Percentiles rank a stretch among this genome's conserved stretches.
Evolutionary conservation across 768 basidiomycete genomes (phyloP).

Genomic region (Flagelloscypha sp.): DNA sequence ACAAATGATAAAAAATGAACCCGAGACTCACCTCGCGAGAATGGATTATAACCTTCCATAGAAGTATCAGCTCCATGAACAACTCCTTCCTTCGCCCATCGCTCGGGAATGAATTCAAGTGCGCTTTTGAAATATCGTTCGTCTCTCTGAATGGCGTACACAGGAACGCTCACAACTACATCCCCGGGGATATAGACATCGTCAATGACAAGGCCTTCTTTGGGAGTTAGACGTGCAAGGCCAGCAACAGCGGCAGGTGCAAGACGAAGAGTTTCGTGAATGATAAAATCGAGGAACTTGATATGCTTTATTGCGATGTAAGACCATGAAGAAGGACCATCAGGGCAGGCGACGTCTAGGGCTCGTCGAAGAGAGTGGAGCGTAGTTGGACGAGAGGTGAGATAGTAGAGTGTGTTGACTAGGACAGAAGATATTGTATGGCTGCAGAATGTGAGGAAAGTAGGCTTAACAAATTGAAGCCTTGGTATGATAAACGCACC

Average conservation of each 20-base stretch:
- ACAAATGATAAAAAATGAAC: no score
- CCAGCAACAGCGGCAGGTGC: conserved; percentile 20
- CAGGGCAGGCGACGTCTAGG: not conserved
- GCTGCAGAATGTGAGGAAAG: not conserved
- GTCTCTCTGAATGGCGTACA: not conserved
- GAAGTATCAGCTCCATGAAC: no score
- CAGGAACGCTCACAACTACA: conserved; percentile 1
- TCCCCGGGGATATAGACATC: not conserved
- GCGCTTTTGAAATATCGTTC: conserved; percentile 9
- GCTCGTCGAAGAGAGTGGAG: not conserved
- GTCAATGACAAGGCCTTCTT: not conserved
- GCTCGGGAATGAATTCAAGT: conserved; percentile 14
- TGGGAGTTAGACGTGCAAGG: conserved; percentile 1
- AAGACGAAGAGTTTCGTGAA: conserved; percentile 34
- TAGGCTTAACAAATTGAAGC: not conserved
- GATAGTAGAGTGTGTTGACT: no score
- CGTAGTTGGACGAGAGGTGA: no score
- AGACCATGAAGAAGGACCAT: conserved; percentile 11
- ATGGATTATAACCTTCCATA: no score
- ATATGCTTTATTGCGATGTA: conserved; percentile 33
- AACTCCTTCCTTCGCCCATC: conserved; percentile 13
- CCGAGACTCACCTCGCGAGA: no score
- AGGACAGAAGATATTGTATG: no score
- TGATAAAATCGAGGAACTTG: conserved; percentile 37
- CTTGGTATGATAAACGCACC: not conserved